A percentile compares a stretch with the other conserved stretches of the same genome.
Evolutionary conservation across 2,329 filamentous ascomycete genomes (phyloP).

Genomic region (Penicillium sp.): DNA sequence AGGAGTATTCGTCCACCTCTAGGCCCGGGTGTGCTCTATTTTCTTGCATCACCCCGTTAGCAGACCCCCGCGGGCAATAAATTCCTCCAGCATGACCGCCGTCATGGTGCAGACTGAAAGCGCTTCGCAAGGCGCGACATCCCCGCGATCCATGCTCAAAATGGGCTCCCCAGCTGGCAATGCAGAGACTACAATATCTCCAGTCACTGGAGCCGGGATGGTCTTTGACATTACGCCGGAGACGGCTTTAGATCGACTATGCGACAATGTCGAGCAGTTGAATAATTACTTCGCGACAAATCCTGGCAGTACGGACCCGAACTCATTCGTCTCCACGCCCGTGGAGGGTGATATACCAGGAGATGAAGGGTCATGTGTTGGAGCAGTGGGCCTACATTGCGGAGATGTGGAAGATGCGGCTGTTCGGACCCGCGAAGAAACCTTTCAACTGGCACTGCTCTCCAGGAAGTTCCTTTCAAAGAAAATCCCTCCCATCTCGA

Average conservation of each 20-base stretch:
- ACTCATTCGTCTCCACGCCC: constrained; percentile 49
- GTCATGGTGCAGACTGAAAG: constrained; percentile 20
- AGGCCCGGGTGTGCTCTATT: constrained; percentile 25
- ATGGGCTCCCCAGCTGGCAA: constrained; percentile 11
- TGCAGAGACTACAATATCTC: not conserved
- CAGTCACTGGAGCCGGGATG: constrained; percentile 6
- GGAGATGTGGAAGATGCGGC: constrained; percentile 44
- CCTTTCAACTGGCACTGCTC: constrained; percentile 78
- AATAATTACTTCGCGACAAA: constrained; percentile 59
- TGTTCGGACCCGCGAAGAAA: constrained; percentile 69
- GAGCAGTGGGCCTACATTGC: constrained; percentile 36
- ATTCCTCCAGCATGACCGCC: constrained; percentile 14
- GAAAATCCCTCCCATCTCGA: constrained; percentile 74
- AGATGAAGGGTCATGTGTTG: constrained; percentile 21
- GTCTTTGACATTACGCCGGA: constrained; percentile 69
- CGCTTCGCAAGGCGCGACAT: constrained; percentile 6
- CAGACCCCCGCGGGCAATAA: constrained; percentile 24
- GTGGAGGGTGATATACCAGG: constrained; percentile 27
- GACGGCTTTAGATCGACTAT: constrained; percentile 76
- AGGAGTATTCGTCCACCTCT: constrained; percentile 26
- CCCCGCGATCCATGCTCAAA: constrained; percentile 14
- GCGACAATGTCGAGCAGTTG: constrained; percentile 61
- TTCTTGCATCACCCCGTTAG: constrained; percentile 10
- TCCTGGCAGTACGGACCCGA: constrained; percentile 7
- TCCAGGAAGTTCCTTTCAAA: constrained; percentile 93